Evolutionary conservation across 768 basidiomycete genomes (phyloP), one percentile per base, ranked within the genome.

Genomic region (Trametes sanguinea): DNA sequence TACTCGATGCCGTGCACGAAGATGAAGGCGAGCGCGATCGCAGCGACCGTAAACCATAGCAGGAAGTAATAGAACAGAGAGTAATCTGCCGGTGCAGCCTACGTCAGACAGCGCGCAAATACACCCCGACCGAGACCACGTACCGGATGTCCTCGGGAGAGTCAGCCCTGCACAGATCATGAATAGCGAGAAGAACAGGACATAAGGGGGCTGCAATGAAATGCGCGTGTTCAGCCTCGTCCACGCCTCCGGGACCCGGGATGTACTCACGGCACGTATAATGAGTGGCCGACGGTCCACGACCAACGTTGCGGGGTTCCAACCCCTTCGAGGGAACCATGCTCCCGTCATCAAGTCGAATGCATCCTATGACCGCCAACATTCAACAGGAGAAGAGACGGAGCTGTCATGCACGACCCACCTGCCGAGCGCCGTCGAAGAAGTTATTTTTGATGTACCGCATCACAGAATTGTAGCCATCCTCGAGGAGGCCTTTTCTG

Each of bases 371-470:
- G 62, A 47, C 57, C 27, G 51, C 17, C 37, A 54, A 53, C 51
- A 32, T 54, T 56, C 22, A 51, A 39, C 47, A 33, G 44, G n/a
- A 27, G 40, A 40, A 27, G 35, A 16, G 29, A 33, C 44, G n/a
- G 47, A 52, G 22, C 22, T 37, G 37, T 44, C 37, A 50, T 42
- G 13, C 22, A 45, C 1, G 27, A 32, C 66, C 47, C 54, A 89
- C 90, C 80, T 96, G 94, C 70, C 95, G 80, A 52, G 94, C 82
- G 6, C 97, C 97, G 73, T 99, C 97, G 65, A 97, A 90, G 76
- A 93, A 93, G 71, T 96, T 98, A 79, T 98, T 98, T 81, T 89
- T 95, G 67, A 97, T 70, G 71, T 98, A 99, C 63, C 97, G 85
- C 76, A 85, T 79, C 0, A 85, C 72, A 27, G 90, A 89, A 73